These are phyloP conservation scores for Gracilariopsis chorda DNA, from an alignment of 23 red algal species.

Conservation along the genomic window DNA sequence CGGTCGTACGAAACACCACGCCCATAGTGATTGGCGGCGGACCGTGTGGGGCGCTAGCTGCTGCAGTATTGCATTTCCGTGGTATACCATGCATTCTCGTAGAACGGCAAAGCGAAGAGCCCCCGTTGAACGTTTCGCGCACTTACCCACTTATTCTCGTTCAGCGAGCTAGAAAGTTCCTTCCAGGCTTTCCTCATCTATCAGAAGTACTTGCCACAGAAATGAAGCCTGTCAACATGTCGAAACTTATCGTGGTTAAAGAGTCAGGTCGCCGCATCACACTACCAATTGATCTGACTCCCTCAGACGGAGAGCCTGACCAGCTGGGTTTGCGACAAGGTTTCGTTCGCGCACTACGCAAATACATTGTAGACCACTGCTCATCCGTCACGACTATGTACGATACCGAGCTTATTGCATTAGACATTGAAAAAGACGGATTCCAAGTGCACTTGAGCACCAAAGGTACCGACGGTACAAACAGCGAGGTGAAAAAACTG, in stretches of 20 bases:
- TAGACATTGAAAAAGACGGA: background rate
- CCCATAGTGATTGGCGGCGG: slow-evolving; percentile 33
- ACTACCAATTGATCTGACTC: too few species aligned
- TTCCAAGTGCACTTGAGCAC: background rate
- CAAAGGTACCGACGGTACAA: background rate
- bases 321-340: too few species aligned
- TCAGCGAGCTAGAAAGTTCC: background rate
- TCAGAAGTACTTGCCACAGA: background rate
- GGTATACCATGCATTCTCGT: slow-evolving; percentile 4
- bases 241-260: background rate
- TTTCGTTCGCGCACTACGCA: too few species aligned
- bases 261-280: too few species aligned
- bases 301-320: too few species aligned
- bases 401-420: background rate
- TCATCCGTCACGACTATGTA: background rate
- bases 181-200: background rate
- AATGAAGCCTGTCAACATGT: background rate
- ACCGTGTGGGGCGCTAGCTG: slow-evolving; percentile 13
- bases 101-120: background rate
- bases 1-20: slow-evolving; percentile 4
- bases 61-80: background rate
- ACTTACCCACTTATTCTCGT: background rate
- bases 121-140: background rate
- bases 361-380: background rate
- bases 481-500: background rate